Conservation (phyloP, 306 rosid genomes). For the Cucurbita moschata region DNA sequence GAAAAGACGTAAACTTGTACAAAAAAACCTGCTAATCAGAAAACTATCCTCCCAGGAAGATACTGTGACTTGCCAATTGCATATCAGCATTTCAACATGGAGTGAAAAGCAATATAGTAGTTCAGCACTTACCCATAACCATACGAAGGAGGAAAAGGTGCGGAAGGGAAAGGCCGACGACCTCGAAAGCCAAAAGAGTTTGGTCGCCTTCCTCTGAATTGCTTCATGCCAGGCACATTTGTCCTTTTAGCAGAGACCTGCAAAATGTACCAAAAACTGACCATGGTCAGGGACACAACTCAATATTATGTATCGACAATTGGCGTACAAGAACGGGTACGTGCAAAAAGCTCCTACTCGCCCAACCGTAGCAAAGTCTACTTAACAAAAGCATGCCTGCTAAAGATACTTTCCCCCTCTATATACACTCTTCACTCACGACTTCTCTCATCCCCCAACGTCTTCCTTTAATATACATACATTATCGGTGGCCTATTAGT, state of each 20-base stretch:
- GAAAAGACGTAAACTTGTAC: background rate
- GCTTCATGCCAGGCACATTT: constrained; percentile 89
- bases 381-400: background rate
- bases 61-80: background rate
- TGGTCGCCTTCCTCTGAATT: constrained; percentile 74
- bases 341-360: background rate
- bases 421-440: background rate
- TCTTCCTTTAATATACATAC: background rate
- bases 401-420: background rate
- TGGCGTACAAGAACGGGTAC: background rate
- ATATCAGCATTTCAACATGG: background rate
- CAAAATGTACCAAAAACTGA: constrained; percentile 13
- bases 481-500: background rate
- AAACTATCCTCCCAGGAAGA: background rate
- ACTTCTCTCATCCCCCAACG: background rate
- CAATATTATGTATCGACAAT: background rate
- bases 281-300: background rate
- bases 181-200: constrained; percentile 41
- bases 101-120: background rate
- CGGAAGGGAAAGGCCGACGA: constrained; percentile 74
- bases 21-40: no score
- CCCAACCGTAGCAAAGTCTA: background rate
- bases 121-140: constrained; percentile 66
- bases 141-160: constrained; percentile 61
- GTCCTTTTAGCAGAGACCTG: constrained; percentile 98